Conservation (phyloP, 2,329 filamentous ascomycete genomes). For the Anthostomella pinea region DNA sequence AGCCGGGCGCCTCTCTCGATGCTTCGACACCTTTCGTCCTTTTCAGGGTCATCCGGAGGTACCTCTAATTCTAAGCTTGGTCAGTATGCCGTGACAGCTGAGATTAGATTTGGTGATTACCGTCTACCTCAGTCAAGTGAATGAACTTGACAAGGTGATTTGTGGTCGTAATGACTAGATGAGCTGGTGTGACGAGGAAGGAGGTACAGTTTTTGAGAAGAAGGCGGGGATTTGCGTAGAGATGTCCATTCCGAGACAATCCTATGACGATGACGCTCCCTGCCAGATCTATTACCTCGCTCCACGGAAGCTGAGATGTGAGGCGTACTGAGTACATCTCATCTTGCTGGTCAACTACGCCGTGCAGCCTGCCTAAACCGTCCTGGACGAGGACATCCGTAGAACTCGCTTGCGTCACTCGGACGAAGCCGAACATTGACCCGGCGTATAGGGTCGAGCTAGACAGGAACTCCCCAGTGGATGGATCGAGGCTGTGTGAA, state of each 20-base stretch:
- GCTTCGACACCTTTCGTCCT: constrained; percentile 85
- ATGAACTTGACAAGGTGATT: constrained; percentile 94
- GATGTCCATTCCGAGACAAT: constrained; percentile 69
- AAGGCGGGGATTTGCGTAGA: constrained; percentile 73
- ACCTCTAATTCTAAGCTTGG: constrained; percentile 67
- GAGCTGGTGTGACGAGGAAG: constrained; percentile 74
- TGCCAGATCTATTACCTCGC: constrained; percentile 44
- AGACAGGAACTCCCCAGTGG: constrained; percentile 19
- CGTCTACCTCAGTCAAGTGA: constrained; percentile 66
- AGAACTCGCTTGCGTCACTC: constrained; percentile 28
- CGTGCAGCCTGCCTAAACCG: constrained; percentile 43
- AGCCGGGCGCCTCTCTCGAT: constrained; percentile 87
- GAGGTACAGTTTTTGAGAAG: constrained; percentile 89
- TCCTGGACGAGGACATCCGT: constrained; percentile 43
- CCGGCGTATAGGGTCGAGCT: constrained; percentile 25
- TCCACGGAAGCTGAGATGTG: constrained; percentile 50
- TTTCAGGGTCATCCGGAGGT: constrained; percentile 83
- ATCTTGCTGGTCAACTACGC: constrained; percentile 32
- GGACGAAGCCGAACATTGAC: constrained; percentile 30
- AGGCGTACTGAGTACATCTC: constrained; percentile 40
- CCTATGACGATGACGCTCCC: constrained; percentile 51
- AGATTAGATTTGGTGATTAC: constrained; percentile 42
- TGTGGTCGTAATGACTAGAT: constrained; percentile 89
- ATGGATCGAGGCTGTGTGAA: constrained; percentile 20
- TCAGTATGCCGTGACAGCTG: constrained; percentile 18